phyloP scores from a whole-genome alignment of 495 filamentous ascomycete genomes.

The Hypoxylon fragiforme region DNA sequence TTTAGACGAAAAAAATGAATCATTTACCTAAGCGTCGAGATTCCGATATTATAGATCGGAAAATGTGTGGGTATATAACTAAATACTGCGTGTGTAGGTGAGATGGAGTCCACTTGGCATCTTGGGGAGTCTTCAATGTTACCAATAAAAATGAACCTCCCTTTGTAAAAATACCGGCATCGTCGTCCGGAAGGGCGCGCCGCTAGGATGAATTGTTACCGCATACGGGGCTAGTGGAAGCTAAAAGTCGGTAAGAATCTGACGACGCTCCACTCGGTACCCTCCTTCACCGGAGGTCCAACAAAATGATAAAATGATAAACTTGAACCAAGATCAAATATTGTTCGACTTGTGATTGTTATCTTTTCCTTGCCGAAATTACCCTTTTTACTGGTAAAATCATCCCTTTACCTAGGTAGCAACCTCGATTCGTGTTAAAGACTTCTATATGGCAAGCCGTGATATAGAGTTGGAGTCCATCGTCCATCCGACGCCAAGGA shows the following conservation, averaged over 20 bases:
- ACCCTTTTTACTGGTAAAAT: neutral
- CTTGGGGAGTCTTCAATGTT: slow-evolving; percentile 1
- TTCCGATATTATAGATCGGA: neutral
- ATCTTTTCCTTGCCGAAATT: neutral
- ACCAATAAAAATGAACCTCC: slow-evolving; percentile 9
- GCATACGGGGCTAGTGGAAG: slow-evolving; percentile 1
- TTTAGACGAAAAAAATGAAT: neutral
- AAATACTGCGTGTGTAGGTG: too few species aligned
- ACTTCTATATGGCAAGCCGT: slow-evolving; percentile 14
- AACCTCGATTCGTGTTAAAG: neutral
- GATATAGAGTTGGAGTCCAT: slow-evolving; percentile 25
- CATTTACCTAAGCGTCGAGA: neutral
- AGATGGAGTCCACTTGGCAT: neutral
- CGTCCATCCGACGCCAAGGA: neutral
- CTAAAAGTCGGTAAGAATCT: slow-evolving; percentile 20
- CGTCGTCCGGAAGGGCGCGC: slow-evolving; percentile 4
- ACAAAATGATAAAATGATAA: neutral
- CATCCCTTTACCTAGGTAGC: neutral
- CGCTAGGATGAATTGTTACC: slow-evolving; percentile 1
- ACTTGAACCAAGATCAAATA: too few species aligned
- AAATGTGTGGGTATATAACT: too few species aligned
- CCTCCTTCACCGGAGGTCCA: slow-evolving; percentile 20
- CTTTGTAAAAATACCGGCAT: neutral
- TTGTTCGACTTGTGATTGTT: neutral
- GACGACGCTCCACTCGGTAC: slow-evolving; percentile 11